A percentile compares a stretch with the other conserved stretches of the same genome.
Evolutionary conservation across 148 eudicot genomes (phyloP).

Genomic region (Hydrangea macrophylla): DNA sequence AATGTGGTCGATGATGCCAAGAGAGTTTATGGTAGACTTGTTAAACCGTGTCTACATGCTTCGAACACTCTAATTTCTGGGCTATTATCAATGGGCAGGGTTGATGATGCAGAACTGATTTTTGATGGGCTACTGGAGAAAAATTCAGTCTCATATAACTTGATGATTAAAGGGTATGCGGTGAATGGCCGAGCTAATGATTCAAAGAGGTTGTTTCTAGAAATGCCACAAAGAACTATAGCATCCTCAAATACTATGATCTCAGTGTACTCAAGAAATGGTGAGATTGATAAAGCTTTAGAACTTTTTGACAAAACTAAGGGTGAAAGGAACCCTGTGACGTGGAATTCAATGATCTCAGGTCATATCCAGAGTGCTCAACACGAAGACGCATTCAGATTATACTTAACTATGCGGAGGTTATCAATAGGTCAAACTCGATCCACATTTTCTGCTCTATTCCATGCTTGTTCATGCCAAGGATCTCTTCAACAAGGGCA

Average conservation of each 20-base stretch:
- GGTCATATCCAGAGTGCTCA: slow-evolving; percentile 40
- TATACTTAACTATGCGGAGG: slow-evolving; percentile 37
- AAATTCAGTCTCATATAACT: slow-evolving; percentile 35
- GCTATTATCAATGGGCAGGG: slow-evolving; percentile 28
- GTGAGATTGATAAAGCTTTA: slow-evolving; percentile 42
- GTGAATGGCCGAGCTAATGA: slow-evolving; percentile 30
- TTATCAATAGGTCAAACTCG: slow-evolving; percentile 38
- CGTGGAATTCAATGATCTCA: slow-evolving; percentile 61
- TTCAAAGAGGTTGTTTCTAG: slow-evolving; percentile 31
- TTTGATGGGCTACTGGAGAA: slow-evolving; percentile 27
- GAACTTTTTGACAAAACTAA: slow-evolving; percentile 43
- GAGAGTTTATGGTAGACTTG: slow-evolving; percentile 21
- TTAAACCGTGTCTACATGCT: slow-evolving; percentile 17
- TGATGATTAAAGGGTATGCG: slow-evolving; percentile 56
- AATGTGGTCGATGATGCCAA: slow-evolving; percentile 30
- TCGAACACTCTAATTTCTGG: slow-evolving; percentile 35
- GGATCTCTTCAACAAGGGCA: slow-evolving; percentile 51
- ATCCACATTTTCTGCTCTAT: slow-evolving; percentile 47
- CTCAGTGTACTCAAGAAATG: slow-evolving; percentile 32
- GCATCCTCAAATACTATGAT: slow-evolving; percentile 49
- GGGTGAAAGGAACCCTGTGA: slow-evolving; percentile 34
- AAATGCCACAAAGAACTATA: slow-evolving; percentile 33
- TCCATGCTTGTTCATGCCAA: slow-evolving; percentile 46
- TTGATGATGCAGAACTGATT: slow-evolving; percentile 42
- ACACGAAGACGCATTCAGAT: slow-evolving; percentile 40